Conservation (phyloP, 768 basidiomycete species). For the Royoungia palumana region DNA sequence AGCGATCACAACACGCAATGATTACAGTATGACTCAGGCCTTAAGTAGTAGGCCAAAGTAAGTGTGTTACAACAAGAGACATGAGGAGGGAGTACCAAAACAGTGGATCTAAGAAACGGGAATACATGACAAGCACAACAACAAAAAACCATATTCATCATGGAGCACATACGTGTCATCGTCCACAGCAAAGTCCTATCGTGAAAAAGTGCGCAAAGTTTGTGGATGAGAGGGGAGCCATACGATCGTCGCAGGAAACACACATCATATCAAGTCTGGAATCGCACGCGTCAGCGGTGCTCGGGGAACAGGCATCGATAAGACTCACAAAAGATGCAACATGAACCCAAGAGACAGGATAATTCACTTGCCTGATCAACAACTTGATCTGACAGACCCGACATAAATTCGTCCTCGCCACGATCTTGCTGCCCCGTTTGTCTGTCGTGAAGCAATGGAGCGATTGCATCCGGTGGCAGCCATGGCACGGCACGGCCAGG, state of each 20-base stretch:
- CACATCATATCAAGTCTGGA: conserved; percentile 6
- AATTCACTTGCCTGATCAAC: conserved; percentile 21
- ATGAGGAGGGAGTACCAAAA: no score
- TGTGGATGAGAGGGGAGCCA: no score
- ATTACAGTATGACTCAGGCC: no score
- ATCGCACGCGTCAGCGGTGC: conserved; percentile 4
- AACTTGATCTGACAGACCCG: conserved; percentile 32
- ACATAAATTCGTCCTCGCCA: conserved; percentile 24
- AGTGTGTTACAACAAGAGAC: not conserved
- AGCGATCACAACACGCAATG: no score
- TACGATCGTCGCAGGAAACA: not conserved
- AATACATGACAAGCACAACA: not conserved
- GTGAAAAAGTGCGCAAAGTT: not conserved
- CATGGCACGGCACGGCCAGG: conserved; percentile 20
- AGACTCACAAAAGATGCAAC: conserved; percentile 17
- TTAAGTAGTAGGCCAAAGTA: no score
- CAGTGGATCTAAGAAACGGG: not conserved
- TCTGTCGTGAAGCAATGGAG: conserved; percentile 23
- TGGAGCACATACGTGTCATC: not conserved
- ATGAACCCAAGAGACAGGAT: conserved; percentile 22
- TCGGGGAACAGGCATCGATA: no score
- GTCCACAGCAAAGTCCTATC: conserved; percentile 1
- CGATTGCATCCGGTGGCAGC: conserved; percentile 29
- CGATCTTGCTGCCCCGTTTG: conserved; percentile 15
- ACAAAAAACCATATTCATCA: no score